Percentiles rank a stretch among this genome's conserved stretches.
phyloP scores from a whole-genome alignment of 1,284 basidiomycete species.

The Ustilago xerochloae region DNA sequence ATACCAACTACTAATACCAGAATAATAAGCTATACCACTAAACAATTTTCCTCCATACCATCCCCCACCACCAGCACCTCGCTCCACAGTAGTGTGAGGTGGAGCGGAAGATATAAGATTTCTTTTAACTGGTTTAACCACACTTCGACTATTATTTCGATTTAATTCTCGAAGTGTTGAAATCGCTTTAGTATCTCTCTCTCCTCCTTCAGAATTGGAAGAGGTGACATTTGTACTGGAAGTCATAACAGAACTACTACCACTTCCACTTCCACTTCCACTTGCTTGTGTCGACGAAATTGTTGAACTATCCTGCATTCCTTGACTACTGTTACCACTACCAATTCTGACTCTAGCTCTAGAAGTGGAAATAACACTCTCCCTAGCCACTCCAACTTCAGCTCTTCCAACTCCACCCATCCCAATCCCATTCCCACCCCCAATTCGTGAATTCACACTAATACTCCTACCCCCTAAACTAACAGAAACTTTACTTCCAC shows the following conservation, averaged over 20 bases:
- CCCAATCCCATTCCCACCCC: too few species aligned
- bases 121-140: constrained; percentile 11
- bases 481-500: constrained; percentile 34
- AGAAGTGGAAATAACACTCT: constrained; percentile 32
- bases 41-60: constrained; percentile 19
- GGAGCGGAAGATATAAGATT: constrained; percentile 7
- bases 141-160: constrained; percentile 1
- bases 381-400: constrained; percentile 21
- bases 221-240: constrained; percentile 17
- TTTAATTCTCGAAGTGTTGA: constrained; percentile 24
- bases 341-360: too few species aligned
- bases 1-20: constrained; percentile 27
- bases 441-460: too few species aligned
- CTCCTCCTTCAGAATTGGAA: background rate
- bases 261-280: too few species aligned
- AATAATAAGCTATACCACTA: constrained; percentile 26
- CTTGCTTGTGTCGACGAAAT: too few species aligned
- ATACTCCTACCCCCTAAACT: constrained; percentile 30
- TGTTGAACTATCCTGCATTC: too few species aligned
- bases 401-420: constrained; percentile 6
- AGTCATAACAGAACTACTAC: constrained; percentile 5
- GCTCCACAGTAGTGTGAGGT: background rate
- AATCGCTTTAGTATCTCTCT: constrained; percentile 11
- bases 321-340: too few species aligned
- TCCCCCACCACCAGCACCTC: too few species aligned